Percentiles rank a stretch among this genome's conserved stretches.
Conservation (phyloP, 208 protist species). For the Trypanosoma congolense region DNA sequence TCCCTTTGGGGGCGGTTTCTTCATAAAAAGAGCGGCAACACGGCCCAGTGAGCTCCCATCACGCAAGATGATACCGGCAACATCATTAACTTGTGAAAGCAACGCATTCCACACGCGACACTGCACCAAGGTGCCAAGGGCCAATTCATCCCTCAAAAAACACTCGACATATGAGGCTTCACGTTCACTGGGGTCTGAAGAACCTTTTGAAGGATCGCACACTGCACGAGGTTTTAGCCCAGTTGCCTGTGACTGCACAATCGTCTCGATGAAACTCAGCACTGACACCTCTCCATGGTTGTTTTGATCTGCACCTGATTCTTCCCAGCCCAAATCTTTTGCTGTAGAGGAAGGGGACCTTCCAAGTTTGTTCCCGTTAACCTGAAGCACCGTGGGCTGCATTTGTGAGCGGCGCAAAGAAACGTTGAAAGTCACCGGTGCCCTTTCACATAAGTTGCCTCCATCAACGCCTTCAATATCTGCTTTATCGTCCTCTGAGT, state of each 20-base stretch:
- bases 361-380: neutral
- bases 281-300: slow-evolving; percentile 2
- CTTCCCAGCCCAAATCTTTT: neutral
- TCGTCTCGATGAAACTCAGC: slow-evolving; percentile 15
- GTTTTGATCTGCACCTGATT: neutral
- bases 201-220: neutral
- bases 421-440: slow-evolving; percentile 10
- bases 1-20: neutral
- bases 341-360: neutral
- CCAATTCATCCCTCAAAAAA: slow-evolving; percentile 23
- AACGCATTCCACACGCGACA: slow-evolving; percentile 37
- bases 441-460: neutral
- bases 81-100: slow-evolving; percentile 25
- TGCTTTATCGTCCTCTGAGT: neutral
- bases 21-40: slow-evolving; percentile 18
- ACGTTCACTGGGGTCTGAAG: neutral
- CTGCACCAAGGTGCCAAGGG: slow-evolving; percentile 19
- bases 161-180: slow-evolving; percentile 18
- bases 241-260: slow-evolving; percentile 10
- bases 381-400: slow-evolving; percentile 11
- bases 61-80: slow-evolving; percentile 21
- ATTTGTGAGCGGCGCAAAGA: slow-evolving; percentile 11
- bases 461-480: neutral
- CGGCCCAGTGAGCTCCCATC: slow-evolving; percentile 14
- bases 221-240: slow-evolving; percentile 10